These are phyloP conservation scores for Populus nigra DNA, from an alignment of 345 rosid species.

Conservation along the genomic window DNA sequence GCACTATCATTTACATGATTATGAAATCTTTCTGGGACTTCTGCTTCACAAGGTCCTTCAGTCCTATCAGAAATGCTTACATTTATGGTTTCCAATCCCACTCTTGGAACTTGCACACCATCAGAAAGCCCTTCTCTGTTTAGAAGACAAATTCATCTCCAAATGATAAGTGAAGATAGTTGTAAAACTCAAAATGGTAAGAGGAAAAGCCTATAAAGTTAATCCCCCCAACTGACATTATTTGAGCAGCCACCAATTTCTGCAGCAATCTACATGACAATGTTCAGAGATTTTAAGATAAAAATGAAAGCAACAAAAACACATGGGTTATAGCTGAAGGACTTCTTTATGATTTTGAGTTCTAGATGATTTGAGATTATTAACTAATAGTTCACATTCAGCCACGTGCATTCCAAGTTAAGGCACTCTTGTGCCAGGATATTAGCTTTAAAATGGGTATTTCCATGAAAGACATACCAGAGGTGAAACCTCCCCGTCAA, in stretches of 20 bases:
- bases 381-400: neutral
- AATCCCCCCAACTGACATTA: neutral
- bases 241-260: neutral
- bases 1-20: neutral
- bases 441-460: neutral
- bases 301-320: neutral
- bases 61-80: conserved; percentile 1
- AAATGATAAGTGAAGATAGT: neutral
- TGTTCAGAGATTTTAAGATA: neutral
- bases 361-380: neutral
- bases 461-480: neutral
- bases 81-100: conserved; percentile 4
- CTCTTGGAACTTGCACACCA: conserved; percentile 8
- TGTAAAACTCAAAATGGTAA: neutral
- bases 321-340: neutral
- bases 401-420: neutral
- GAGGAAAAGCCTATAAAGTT: neutral
- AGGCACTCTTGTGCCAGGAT: neutral
- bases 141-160: conserved; percentile 3
- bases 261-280: neutral
- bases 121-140: conserved; percentile 17
- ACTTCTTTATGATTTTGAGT: neutral
- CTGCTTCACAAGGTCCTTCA: conserved; percentile 12
- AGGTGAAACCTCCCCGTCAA: too few relatives aligned
- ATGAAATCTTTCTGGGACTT: conserved; percentile 1